Base-by-base conservation (phyloP, 1,284 basidiomycete genomes). In the Athelia sp. region DNA sequence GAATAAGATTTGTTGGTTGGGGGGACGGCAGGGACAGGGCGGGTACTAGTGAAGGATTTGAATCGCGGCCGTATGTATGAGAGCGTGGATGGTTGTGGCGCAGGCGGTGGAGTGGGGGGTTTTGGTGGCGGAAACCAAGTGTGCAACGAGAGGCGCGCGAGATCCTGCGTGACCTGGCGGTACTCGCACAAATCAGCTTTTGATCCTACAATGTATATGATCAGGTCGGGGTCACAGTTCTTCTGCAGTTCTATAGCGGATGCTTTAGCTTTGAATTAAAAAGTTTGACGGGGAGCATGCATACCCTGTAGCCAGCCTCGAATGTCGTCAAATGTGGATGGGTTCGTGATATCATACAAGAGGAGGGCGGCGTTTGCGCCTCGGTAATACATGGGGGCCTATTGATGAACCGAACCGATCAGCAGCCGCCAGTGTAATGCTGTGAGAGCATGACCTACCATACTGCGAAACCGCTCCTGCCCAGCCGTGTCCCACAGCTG, bases 371-470 rank as follows among this genome's bases (percentile, higher is more conserved):
- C 96, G 62, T 96, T 93, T 55, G 95, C 93, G 62, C 95, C 96
- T 66, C 97, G 87, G 78, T 98, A 98, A 77, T 99, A 99, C 90
- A 99, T 97, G 51, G 95, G 95, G 58, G 94, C 93, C 91, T 91
- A 62, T 47, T 29, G 47, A 40, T 29, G 48, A n/a, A 17, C 38
- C 36, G 35, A 36, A 35, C 24, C 44, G 31, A 26, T 42, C 17
- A 43, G 47, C 32, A 48, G 49, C 55, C 44, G 54, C 53, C 44
- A 52, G 56, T 44, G 50, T 35, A 50, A 50, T 49, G n/a, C n/a
- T n/a, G n/a, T n/a, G 50, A 49, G 51, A 48, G 53, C 36, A 46
- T 49, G 50, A 68, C 82, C 53, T 54, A 90, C 90, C 90, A 98
- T 94, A 62, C 88, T 91, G 55, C 94, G 79, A 70, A 97, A 98